Evolutionary conservation across 176 grass and related monocot genomes (phyloP).

Genomic region (Raddia distichophylla): DNA sequence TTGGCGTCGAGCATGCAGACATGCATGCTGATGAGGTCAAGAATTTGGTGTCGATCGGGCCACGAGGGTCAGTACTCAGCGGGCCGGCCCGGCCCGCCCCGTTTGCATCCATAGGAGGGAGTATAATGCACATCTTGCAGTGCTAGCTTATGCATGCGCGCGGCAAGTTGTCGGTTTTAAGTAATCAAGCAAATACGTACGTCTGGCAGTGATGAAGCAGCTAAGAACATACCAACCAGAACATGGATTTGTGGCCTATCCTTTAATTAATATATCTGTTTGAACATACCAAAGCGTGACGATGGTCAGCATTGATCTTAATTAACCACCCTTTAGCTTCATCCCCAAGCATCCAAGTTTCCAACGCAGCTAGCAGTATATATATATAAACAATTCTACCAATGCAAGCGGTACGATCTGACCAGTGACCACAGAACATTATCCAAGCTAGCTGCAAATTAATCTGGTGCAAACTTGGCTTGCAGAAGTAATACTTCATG

Average conservation of each 20-base stretch:
- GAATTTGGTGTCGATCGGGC: too few relatives aligned
- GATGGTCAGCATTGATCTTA: neutral
- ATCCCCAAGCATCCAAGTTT: conserved; percentile 20
- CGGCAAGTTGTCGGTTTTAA: neutral
- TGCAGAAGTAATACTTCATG: too few relatives aligned
- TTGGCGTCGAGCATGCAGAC: too few relatives aligned
- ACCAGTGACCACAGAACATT: neutral
- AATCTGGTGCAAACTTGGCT: conserved; percentile 3
- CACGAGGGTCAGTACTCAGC: too few relatives aligned
- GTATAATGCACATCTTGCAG: neutral
- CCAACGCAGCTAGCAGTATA: neutral
- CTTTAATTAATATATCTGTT: neutral
- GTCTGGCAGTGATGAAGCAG: too few relatives aligned
- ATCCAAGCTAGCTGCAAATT: neutral
- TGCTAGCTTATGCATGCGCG: neutral
- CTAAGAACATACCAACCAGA: too few relatives aligned
- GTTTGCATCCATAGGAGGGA: too few relatives aligned
- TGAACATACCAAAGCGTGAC: neutral
- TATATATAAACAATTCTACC: too few relatives aligned
- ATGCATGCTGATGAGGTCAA: too few relatives aligned
- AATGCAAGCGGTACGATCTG: neutral
- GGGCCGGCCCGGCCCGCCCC: too few relatives aligned
- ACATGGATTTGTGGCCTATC: neutral
- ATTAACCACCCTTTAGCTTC: neutral
- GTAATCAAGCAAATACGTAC: neutral